phyloP scores from a whole-genome alignment of 1,284 basidiomycete species.

The Rhodotorula sp. region DNA sequence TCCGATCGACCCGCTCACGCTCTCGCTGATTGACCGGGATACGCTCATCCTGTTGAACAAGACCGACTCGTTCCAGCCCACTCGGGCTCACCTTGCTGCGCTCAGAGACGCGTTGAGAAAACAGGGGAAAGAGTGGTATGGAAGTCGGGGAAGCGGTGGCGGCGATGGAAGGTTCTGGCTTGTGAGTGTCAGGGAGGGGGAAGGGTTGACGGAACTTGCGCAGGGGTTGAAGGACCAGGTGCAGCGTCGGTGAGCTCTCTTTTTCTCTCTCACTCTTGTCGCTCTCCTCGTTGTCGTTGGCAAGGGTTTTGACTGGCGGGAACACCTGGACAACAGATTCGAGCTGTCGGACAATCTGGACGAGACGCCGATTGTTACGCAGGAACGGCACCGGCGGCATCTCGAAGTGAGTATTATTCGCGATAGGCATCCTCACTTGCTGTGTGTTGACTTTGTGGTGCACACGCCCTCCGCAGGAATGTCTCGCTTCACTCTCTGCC shows the following conservation, averaged over 20 bases:
- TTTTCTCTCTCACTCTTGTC: neutral
- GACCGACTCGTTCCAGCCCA: conserved; percentile 10
- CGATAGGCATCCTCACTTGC: neutral
- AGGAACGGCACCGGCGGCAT: conserved; percentile 72
- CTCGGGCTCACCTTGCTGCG: neutral
- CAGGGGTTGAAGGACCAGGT: conserved; percentile 59
- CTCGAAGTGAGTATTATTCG: conserved; percentile 53
- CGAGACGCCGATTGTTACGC: conserved; percentile 67
- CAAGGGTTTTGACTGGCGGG: neutral
- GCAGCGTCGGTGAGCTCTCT: conserved; percentile 55
- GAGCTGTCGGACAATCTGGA: conserved; percentile 38
- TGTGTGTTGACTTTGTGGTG: too few species aligned
- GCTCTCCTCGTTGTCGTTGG: too few species aligned
- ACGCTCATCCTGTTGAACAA: conserved; percentile 43
- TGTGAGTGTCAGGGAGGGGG: conserved; percentile 62
- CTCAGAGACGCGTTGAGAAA: neutral
- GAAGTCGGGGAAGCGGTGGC: neutral
- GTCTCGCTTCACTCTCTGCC: conserved; percentile 62
- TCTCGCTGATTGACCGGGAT: conserved; percentile 26
- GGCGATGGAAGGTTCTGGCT: conserved; percentile 52
- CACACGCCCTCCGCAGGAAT: conserved; percentile 48
- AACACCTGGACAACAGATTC: conserved; percentile 17
- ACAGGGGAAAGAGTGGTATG: conserved; percentile 17
- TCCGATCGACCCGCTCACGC: conserved; percentile 34
- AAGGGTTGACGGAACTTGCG: conserved; percentile 62